These are phyloP conservation scores for Chytriomyces sp. DNA, from an alignment of 192 early-diverging fungal species.

Conservation along the genomic window DNA sequence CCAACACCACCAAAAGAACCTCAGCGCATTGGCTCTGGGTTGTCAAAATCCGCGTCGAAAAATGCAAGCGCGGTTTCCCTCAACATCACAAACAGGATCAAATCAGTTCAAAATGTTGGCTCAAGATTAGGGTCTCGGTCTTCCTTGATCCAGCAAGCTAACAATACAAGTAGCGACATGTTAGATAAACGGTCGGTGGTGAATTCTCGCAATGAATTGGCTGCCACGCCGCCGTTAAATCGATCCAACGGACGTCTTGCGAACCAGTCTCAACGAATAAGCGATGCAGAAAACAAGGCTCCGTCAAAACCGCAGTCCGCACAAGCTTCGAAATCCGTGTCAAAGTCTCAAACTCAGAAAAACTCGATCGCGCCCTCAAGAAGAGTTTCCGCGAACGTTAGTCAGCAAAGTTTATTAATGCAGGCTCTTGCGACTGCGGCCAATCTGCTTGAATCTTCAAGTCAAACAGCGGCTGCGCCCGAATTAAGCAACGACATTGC, in stretches of 20 bases:
- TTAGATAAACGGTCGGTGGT: not conserved
- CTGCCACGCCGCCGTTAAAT: not conserved
- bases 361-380: too few relatives aligned
- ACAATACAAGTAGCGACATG: not conserved
- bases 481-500: not conserved
- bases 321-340: not conserved
- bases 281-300: not conserved
- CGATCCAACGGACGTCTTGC: not conserved
- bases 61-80: not conserved
- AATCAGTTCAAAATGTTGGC: constrained; percentile 4
- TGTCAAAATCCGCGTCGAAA: not conserved
- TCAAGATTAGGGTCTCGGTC: not conserved
- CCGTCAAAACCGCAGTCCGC: not conserved
- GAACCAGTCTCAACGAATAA: not conserved
- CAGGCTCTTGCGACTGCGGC: constrained; percentile 14
- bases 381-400: not conserved
- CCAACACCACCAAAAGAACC: not conserved
- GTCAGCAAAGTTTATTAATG: constrained; percentile 3
- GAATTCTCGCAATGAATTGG: not conserved
- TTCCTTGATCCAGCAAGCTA: not conserved
- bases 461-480: not conserved
- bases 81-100: constrained; percentile 3
- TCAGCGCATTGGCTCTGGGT: not conserved
- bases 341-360: too few relatives aligned
- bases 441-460: not conserved